phyloP scores from a whole-genome alignment of 495 filamentous ascomycete species.

The Paragyromitra xinjiangensis region DNA sequence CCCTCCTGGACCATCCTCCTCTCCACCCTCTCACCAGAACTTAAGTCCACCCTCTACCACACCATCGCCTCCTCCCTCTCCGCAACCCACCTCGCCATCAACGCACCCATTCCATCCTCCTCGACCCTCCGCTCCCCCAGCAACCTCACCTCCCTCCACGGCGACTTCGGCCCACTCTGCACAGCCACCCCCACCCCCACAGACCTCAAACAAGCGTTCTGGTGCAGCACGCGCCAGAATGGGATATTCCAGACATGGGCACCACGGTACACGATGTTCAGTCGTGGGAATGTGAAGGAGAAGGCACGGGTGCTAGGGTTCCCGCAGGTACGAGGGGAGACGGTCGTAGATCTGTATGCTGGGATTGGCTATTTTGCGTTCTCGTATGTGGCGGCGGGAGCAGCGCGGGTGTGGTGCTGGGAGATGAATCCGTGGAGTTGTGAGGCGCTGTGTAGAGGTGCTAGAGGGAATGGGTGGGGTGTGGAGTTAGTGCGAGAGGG shows the following conservation, averaged over 20 bases:
- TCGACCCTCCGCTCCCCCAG: constrained; percentile 22
- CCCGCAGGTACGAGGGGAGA: constrained; percentile 57
- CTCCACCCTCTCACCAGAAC: constrained; percentile 23
- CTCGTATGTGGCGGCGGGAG: constrained; percentile 75
- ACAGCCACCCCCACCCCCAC: background rate
- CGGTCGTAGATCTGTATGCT: constrained; percentile 83
- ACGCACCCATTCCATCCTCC: constrained; percentile 35
- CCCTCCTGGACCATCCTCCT: constrained; percentile 39
- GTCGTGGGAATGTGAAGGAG: constrained; percentile 85
- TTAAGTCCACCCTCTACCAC: constrained; percentile 19
- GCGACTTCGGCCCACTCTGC: constrained; percentile 26
- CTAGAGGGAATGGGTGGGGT: constrained; percentile 71
- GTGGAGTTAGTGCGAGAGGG: constrained; percentile 63
- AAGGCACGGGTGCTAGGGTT: constrained; percentile 74
- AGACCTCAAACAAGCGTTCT: constrained; percentile 74
- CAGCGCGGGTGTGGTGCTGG: constrained; percentile 78
- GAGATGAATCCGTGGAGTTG: constrained; percentile 90
- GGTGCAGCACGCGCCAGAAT: constrained; percentile 78
- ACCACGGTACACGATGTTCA: constrained; percentile 90
- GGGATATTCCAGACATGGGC: constrained; percentile 86
- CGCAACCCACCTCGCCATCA: constrained; percentile 55
- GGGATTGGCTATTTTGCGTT: constrained; percentile 95
- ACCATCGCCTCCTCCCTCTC: constrained; percentile 30
- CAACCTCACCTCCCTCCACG: constrained; percentile 36
- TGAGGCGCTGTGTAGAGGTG: constrained; percentile 79